These are phyloP conservation scores for Hymenoscyphus linearis DNA, from an alignment of 2,329 filamentous ascomycete species.

Conservation along the genomic window DNA sequence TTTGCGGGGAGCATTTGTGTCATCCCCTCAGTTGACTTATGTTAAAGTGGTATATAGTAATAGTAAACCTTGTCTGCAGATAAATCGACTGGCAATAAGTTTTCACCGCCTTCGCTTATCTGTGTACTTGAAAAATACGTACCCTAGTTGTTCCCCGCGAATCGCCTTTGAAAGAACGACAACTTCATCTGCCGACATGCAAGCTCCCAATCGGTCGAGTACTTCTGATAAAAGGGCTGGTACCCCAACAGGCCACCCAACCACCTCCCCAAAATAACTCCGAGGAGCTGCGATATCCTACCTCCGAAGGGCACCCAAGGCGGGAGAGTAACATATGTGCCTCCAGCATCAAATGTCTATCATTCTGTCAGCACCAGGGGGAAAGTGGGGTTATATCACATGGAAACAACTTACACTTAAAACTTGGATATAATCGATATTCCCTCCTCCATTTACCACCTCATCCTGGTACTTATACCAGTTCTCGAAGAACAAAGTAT, in stretches of 20 bases:
- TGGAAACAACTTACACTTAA: neutral
- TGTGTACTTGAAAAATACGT: too few species aligned
- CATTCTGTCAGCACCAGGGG: neutral
- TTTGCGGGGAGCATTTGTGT: too few species aligned
- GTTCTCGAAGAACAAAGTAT: neutral
- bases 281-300: neutral
- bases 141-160: neutral
- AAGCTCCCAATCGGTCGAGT: conserved; percentile 1
- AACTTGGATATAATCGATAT: neutral
- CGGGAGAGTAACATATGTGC: neutral
- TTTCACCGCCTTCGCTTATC: too few species aligned
- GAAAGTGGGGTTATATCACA: neutral
- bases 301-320: neutral
- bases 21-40: too few species aligned
- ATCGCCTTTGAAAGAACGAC: conserved; percentile 1
- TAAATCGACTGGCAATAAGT: too few species aligned
- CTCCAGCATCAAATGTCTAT: conserved; percentile 5
- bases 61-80: too few species aligned
- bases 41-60: too few species aligned
- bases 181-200: conserved; percentile 1
- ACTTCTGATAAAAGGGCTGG: conserved; percentile 1
- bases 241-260: conserved; percentile 4
- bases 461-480: neutral
- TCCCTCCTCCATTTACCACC: neutral
- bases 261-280: conserved; percentile 1